Evolutionary conservation across 31 red algal species (phyloP), one percentile per base, ranked within the genome.

Genomic region (Asparagopsis taxiformis): DNA sequence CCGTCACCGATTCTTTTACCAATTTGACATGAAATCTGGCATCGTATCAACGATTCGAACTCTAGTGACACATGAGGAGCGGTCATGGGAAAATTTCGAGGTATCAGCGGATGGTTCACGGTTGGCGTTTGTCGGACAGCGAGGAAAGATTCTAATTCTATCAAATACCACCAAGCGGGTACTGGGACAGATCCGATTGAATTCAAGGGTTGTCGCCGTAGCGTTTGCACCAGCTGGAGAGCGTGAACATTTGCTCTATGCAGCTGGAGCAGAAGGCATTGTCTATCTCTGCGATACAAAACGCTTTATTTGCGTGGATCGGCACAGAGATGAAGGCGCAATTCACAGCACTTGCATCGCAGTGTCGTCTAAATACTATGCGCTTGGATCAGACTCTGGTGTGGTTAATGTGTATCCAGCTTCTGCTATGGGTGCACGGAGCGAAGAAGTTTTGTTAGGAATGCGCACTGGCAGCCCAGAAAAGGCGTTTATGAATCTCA

Each of bases 281-380:
- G 79, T 95, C 19, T 83, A 82, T 62, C 41, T 95, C 34, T 95
- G 84, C 66, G 91, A 95, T 52, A 37, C 87, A 17, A 68, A 82
- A 49, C 32, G 23, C 0, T 55, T 77, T 38, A n/a, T 57, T 17
- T 83, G 84, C 70, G 44, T 88, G 8, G 79, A 77, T 59, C 30
- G 57, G 37, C 84, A 89, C 73, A 76, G 28, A 11, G 79, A 88
- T 29, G 79, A 78, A 48, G 77, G 77, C 21, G 75, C 79, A 32
- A 66, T 78, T 56, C 77, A 73, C 51, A 53, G 49, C 20, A 77
- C 79, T 15, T 56, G 66, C 57, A 23, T 95, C 31, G 78, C 77
- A 0, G 55, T 68, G 10, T 74, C 70, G n/a, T 34, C 33, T 21
- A 48, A 31, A 0, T 63, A 78, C 44, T 87, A 88, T 62, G 91